Conservation (phyloP, 2,329 filamentous ascomycete species). For the Fusarium secorum region DNA sequence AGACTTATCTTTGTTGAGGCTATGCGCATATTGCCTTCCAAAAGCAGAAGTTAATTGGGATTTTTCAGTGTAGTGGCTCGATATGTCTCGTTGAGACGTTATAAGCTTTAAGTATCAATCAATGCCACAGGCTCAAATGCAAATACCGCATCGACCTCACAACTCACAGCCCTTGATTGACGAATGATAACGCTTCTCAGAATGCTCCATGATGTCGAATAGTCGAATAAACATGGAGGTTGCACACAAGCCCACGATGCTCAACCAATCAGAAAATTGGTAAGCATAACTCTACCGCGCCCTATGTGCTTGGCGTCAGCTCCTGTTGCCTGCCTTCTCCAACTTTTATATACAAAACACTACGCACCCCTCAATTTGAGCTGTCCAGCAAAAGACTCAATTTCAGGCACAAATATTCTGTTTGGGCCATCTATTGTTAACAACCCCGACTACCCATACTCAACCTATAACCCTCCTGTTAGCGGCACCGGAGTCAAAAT, state of each 20-base stretch:
- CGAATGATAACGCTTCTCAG: background rate
- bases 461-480: background rate
- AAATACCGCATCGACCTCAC: background rate
- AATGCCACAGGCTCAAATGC: background rate
- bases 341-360: background rate
- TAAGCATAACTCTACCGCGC: background rate
- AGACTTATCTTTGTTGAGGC: too few relatives aligned
- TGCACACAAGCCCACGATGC: background rate
- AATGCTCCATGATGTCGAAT: background rate
- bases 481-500: background rate
- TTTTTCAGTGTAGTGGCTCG: too few relatives aligned
- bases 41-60: too few relatives aligned
- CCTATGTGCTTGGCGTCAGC: background rate
- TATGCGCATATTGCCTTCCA: too few relatives aligned
- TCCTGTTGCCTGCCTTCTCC: background rate
- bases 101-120: too few relatives aligned
- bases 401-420: accelerated
- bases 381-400: accelerated
- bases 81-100: too few relatives aligned
- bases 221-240: background rate
- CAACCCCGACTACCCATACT: accelerated
- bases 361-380: background rate
- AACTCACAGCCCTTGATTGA: background rate
- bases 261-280: background rate
- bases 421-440: accelerated